These are phyloP conservation scores for Sporobolomyces phaffii DNA, from an alignment of 768 basidiomycete species.

Conservation along the genomic window DNA sequence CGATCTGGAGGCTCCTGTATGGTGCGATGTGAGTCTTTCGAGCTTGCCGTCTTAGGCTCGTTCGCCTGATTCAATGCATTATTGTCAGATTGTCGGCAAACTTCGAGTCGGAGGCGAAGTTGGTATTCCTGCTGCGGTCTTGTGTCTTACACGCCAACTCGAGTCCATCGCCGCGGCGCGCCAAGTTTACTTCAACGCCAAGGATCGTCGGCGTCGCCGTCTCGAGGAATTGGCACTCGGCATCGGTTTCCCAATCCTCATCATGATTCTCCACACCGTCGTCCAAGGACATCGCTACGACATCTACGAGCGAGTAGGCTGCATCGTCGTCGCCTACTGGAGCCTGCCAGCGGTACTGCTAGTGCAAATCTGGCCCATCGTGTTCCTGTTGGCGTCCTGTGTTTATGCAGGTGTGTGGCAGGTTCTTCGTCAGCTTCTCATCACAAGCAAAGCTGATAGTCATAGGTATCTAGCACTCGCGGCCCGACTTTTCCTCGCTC, in stretches of 20 bases:
- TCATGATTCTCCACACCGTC: constrained; percentile 22
- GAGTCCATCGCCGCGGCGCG: constrained; percentile 24
- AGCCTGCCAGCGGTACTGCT: constrained; percentile 12
- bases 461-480: constrained; percentile 3
- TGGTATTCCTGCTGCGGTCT: constrained; percentile 2
- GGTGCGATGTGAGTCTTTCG: constrained; percentile 21
- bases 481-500: constrained; percentile 8
- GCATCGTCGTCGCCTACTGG: constrained; percentile 16
- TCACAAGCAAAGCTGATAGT: neutral
- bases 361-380: constrained; percentile 7
- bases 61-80: too few species aligned
- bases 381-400: constrained; percentile 4
- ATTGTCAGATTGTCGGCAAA: constrained; percentile 11
- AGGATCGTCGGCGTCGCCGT: constrained; percentile 48
- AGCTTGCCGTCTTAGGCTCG: too few species aligned
- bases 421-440: neutral
- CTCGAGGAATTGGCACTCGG: constrained; percentile 53
- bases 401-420: constrained; percentile 12
- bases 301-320: constrained; percentile 15
- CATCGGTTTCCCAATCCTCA: constrained; percentile 7
- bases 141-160: constrained; percentile 24
- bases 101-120: constrained; percentile 10
- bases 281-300: constrained; percentile 27
- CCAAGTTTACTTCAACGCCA: constrained; percentile 10
- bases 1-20: constrained; percentile 2